Conservation (phyloP, 305 asterid species). For the Stenogyne calaminthoides region DNA sequence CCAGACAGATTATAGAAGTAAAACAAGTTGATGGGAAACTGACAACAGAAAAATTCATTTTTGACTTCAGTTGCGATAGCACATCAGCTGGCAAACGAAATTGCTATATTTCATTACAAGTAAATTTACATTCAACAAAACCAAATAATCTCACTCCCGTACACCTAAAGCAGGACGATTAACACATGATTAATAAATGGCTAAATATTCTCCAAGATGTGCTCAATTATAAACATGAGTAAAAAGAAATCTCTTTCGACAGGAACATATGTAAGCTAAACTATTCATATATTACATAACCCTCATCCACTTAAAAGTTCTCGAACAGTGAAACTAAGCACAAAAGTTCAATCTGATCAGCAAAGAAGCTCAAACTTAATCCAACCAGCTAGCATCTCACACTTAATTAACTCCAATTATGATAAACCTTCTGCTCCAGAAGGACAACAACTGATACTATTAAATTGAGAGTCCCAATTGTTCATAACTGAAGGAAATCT, state of each 20-base stretch:
- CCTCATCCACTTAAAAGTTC: background rate
- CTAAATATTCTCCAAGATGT: background rate
- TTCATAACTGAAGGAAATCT: background rate
- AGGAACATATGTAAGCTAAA: background rate
- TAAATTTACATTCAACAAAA: conserved; percentile 1
- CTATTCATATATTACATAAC: background rate
- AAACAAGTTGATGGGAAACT: background rate
- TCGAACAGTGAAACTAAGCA: background rate
- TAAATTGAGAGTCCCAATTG: conserved; percentile 1
- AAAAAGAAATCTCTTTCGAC: background rate
- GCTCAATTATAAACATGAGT: background rate
- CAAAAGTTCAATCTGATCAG: conserved; percentile 10
- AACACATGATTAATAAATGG: conserved; percentile 18
- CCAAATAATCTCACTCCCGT: conserved; percentile 1
- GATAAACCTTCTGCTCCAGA: background rate
- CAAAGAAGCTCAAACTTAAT: conserved; percentile 13
- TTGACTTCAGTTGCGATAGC: conserved; percentile 20
- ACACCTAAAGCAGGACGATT: background rate
- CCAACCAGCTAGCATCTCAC: background rate
- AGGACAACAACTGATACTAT: conserved; percentile 4
- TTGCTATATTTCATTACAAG: background rate
- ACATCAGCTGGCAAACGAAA: conserved; percentile 7
- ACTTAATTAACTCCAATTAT: background rate
- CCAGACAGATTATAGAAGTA: conserved; percentile 10
- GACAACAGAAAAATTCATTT: background rate